A percentile compares a stretch with the other conserved stretches of the same genome.
Conservation (phyloP, 805 yeast genomes). For the Nakazawaea anatomiae region DNA sequence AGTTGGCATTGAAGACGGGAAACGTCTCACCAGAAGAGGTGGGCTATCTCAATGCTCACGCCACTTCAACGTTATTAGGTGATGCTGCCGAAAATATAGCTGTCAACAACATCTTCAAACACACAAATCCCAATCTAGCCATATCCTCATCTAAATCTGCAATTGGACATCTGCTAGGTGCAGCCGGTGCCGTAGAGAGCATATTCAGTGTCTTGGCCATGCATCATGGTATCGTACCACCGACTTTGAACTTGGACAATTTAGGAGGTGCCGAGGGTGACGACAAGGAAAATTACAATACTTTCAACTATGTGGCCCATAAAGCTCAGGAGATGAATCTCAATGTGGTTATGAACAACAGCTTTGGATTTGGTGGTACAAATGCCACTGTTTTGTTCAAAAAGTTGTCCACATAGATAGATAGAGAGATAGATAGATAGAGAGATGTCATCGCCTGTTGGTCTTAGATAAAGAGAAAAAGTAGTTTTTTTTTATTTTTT, state of each 20-base stretch:
- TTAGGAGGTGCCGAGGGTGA: constrained; percentile 47
- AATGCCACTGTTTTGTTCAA: constrained; percentile 68
- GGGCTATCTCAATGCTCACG: constrained; percentile 91
- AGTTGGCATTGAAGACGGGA: constrained; percentile 57
- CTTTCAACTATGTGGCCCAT: constrained; percentile 54
- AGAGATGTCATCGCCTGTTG: neutral
- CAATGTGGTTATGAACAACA: constrained; percentile 68
- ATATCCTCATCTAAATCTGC: constrained; percentile 88
- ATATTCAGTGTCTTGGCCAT: constrained; percentile 72
- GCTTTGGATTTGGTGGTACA: constrained; percentile 98
- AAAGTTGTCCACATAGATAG: constrained; percentile 14
- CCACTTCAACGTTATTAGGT: constrained; percentile 88
- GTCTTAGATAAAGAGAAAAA: too few species aligned
- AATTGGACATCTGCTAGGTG: constrained; percentile 91
- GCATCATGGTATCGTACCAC: constrained; percentile 56
- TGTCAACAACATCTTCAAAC: constrained; percentile 45
- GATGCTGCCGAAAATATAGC: constrained; percentile 86
- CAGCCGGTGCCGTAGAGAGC: constrained; percentile 93
- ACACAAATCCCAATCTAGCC: constrained; percentile 30
- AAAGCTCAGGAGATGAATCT: constrained; percentile 33
- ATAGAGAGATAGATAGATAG: neutral
- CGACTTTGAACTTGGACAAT: constrained; percentile 65
- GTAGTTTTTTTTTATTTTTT: too few species aligned
- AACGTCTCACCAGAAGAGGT: constrained; percentile 41
- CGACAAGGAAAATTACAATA: constrained; percentile 16